These are phyloP conservation scores for Candida manassasensis DNA, from an alignment of 805 yeast species.

Conservation along the genomic window DNA sequence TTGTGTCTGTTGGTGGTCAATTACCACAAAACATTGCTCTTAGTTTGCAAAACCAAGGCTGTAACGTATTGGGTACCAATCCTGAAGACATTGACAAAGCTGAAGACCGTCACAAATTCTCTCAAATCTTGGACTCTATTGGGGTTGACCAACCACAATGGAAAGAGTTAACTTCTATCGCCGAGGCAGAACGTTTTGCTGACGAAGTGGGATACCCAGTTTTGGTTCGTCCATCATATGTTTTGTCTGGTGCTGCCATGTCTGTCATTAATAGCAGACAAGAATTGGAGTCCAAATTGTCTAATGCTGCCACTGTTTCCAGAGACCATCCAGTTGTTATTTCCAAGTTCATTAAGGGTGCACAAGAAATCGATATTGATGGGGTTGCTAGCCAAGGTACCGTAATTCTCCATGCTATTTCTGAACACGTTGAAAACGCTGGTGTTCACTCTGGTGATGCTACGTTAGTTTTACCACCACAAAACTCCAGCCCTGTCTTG, in stretches of 20 bases:
- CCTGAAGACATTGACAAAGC: constrained; percentile 96
- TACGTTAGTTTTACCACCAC: constrained; percentile 91
- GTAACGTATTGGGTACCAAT: constrained; percentile 86
- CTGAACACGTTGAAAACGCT: constrained; percentile 97
- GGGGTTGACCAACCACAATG: constrained; percentile 96
- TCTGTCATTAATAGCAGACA: constrained; percentile 76
- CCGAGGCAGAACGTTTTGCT: constrained; percentile 83
- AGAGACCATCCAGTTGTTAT: constrained; percentile 97
- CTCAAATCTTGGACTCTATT: constrained; percentile 87
- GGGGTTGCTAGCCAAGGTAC: constrained; percentile 90
- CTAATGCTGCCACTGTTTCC: constrained; percentile 86
- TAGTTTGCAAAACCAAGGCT: constrained; percentile 72
- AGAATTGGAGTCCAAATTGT: constrained; percentile 78
- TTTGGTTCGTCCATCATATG: constrained; percentile 95
- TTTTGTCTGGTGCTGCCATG: constrained; percentile 98
- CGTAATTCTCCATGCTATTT: constrained; percentile 89
- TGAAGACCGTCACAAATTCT: constrained; percentile 97
- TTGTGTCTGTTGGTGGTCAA: constrained; percentile 97
- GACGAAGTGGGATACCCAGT: constrained; percentile 89
- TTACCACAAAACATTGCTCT: constrained; percentile 96
- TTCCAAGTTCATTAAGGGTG: constrained; percentile 92
- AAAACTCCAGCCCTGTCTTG: constrained; percentile 58
- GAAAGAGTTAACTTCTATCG: constrained; percentile 88
- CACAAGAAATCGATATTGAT: constrained; percentile 95
- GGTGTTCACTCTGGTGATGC: constrained; percentile 99